Base-by-base conservation (phyloP, 108 stramenopile species). In the Skeletonema marinoi region DNA sequence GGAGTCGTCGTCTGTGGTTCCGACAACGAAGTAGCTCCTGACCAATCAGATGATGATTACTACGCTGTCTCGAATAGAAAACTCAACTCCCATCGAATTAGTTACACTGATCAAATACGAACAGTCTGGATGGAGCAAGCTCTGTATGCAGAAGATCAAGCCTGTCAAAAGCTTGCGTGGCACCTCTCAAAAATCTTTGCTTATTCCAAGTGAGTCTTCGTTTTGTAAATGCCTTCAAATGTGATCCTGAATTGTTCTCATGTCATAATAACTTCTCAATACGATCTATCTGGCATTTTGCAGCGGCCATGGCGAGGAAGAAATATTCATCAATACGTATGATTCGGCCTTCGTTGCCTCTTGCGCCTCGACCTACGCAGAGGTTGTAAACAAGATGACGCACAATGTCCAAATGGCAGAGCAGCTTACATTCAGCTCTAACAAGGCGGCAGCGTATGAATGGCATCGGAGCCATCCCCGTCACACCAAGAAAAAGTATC, bases 161-260 rank as follows among this genome's bases (percentile, higher is more conserved):
- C 82, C 5, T 67, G 84, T 25, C 86, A 87, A 65, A 58, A 78
- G 16, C 61, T 87, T 50, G 86, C 81, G 5, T 87, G 80, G 58
- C 83, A 71, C 5, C 73, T 87, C 12, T 60, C 66, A 32, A 81
- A 85, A 65, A 85, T 78, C 41, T 77, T 82, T 64, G 77, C 79
- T 12, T 41, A 41, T 41, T 41, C 39, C 39, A 41, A 41, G 39
- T 41, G 39, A 41, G 39, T 41, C 39, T 41, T 10, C 11, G 36
- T 41, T 41, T 41, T 41, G 39, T 41, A 12, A 11, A 41, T 41
- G 12, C 6, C 36, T 36, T 8, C 39, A 1, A 41, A 12, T 41
- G 39, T 12, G 39, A 12, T 41, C 12, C 39, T 41, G 11, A 11
- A 41, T 41, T 41, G 12, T 41, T 41, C 39, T 41, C 39, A 12